Evolutionary conservation across 495 filamentous ascomycete genomes (phyloP).

Genomic region (Arthonia radiata): DNA sequence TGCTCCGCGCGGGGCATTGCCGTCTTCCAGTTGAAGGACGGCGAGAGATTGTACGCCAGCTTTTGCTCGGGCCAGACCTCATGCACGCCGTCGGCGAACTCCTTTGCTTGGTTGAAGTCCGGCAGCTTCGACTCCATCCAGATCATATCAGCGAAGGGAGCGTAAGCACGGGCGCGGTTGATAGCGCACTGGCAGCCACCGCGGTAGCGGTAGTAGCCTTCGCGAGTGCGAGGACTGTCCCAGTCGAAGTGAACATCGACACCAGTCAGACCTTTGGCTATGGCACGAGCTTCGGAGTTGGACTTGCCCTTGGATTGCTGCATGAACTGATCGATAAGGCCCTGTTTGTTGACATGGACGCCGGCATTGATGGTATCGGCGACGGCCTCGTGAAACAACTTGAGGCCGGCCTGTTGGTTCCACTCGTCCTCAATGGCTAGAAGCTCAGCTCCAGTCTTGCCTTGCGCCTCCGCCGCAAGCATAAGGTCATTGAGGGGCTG

Average conservation of each 20-base stretch:
- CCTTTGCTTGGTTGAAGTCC: slow-evolving; percentile 74
- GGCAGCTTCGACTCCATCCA: slow-evolving; percentile 99
- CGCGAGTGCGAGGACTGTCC: slow-evolving; percentile 71
- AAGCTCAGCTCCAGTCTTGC: slow-evolving; percentile 57
- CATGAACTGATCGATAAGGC: slow-evolving; percentile 38
- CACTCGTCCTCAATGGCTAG: slow-evolving; percentile 86
- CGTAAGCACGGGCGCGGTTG: slow-evolving; percentile 77
- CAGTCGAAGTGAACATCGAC: slow-evolving; percentile 76
- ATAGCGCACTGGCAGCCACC: slow-evolving; percentile 82
- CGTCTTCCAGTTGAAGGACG: slow-evolving; percentile 98
- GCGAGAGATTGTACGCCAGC: slow-evolving; percentile 92
- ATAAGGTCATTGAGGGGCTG: slow-evolving; percentile 78
- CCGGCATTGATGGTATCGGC: slow-evolving; percentile 51
- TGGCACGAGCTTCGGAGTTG: slow-evolving; percentile 56
- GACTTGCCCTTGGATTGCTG: slow-evolving; percentile 51
- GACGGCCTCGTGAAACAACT: slow-evolving; percentile 78
- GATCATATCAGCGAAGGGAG: slow-evolving; percentile 81
- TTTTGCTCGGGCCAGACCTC: slow-evolving; percentile 91
- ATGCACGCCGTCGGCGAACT: slow-evolving; percentile 87
- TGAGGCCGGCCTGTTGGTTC: slow-evolving; percentile 58
- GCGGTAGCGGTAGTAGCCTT: slow-evolving; percentile 80
- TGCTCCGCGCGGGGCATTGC: slow-evolving; percentile 87
- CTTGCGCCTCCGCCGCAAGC: slow-evolving; percentile 56
- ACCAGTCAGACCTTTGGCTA: slow-evolving; percentile 64
- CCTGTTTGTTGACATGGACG: slow-evolving; percentile 38